Evolutionary conservation across 148 eudicot species (phyloP).

Genomic region (Nyssa sinensis): DNA sequence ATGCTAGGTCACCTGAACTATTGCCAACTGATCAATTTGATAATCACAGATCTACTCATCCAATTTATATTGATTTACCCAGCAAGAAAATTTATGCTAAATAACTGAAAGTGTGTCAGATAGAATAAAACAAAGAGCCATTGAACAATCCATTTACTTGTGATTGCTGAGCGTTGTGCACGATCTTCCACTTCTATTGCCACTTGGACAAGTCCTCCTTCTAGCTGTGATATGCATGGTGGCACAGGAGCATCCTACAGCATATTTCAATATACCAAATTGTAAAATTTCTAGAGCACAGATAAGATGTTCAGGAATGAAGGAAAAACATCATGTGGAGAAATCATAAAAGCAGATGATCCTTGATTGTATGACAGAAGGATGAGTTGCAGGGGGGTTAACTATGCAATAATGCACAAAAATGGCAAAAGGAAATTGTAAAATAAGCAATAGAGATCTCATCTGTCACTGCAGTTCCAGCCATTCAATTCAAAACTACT

Average conservation of each 20-base stretch:
- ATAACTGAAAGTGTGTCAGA: neutral
- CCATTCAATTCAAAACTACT: too few species aligned
- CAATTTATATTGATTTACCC: neutral
- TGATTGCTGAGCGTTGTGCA: slow-evolving; percentile 88
- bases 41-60: neutral
- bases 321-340: neutral
- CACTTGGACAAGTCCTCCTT: slow-evolving; percentile 97
- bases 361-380: neutral
- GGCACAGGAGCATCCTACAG: slow-evolving; percentile 98
- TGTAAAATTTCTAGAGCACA: slow-evolving; percentile 4
- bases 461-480: too few species aligned
- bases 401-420: neutral
- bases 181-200: slow-evolving; percentile 99
- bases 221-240: slow-evolving; percentile 94
- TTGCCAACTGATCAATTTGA: too few species aligned
- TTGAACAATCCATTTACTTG: slow-evolving; percentile 44
- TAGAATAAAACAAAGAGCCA: neutral
- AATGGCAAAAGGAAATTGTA: neutral
- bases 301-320: neutral
- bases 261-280: slow-evolving; percentile 14
- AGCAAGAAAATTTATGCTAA: neutral
- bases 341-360: neutral
- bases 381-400: neutral
- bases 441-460: neutral
- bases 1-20: too few species aligned